Evolutionary conservation across 2,329 filamentous ascomycete species (phyloP).

Genomic region (Phialophora tarda): DNA sequence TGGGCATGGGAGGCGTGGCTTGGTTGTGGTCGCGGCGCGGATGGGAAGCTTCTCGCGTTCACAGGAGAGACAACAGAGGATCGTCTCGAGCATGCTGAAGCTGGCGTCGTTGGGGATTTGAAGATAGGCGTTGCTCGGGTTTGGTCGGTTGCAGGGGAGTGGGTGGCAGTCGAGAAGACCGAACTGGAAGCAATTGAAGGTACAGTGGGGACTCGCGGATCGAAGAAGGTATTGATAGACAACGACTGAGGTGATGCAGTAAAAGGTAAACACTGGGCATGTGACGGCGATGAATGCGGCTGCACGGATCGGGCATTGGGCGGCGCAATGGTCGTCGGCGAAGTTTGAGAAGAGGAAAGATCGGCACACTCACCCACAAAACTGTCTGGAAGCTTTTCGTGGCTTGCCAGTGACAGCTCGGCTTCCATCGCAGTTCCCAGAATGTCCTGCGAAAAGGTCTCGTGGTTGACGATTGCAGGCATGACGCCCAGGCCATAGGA

Average conservation of each 20-base stretch:
- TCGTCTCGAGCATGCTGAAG: slow-evolving; percentile 43
- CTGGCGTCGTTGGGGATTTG: slow-evolving; percentile 47
- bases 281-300: slow-evolving; percentile 25
- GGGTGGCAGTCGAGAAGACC: slow-evolving; percentile 22
- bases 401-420: slow-evolving; percentile 47
- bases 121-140: slow-evolving; percentile 38
- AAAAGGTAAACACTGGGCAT: slow-evolving; percentile 6
- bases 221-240: slow-evolving; percentile 28
- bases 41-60: slow-evolving; percentile 23
- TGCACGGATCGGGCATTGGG: slow-evolving; percentile 36
- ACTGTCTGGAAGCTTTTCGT: slow-evolving; percentile 52
- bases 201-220: slow-evolving; percentile 13
- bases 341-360: slow-evolving; percentile 46
- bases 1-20: slow-evolving; percentile 11
- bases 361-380: slow-evolving; percentile 55
- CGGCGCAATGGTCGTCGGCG: slow-evolving; percentile 27
- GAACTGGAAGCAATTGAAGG: slow-evolving; percentile 25
- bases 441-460: slow-evolving; percentile 52
- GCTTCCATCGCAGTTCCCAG: slow-evolving; percentile 53
- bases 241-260: slow-evolving; percentile 31
- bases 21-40: slow-evolving; percentile 9
- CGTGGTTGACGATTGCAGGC: slow-evolving; percentile 67
- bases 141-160: slow-evolving; percentile 24
- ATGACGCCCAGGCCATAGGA: slow-evolving; percentile 62
- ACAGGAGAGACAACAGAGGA: slow-evolving; percentile 37